Conservation (phyloP, 768 basidiomycete species). For the Collybia mongolica region DNA sequence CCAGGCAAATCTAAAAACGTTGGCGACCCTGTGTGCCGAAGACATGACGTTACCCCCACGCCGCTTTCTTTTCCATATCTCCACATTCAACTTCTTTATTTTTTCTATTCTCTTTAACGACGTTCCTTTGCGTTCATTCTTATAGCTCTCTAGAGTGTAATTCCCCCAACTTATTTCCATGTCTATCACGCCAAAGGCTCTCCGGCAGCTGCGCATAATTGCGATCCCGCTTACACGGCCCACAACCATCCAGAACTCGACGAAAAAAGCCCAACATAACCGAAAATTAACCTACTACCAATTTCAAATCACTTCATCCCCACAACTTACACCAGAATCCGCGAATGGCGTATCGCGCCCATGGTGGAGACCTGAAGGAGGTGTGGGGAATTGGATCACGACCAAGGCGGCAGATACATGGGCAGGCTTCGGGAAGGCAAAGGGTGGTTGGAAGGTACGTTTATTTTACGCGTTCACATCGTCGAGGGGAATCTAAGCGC, state of each 20-base stretch:
- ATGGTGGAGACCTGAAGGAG: conserved; percentile 37
- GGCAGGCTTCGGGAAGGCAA: conserved; percentile 67
- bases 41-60: no score
- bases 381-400: conserved; percentile 46
- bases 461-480: neutral
- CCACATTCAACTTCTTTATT: no score
- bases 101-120: no score
- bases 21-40: no score
- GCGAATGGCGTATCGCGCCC: conserved; percentile 25
- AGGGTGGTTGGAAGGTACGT: conserved; percentile 71
- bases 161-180: conserved; percentile 5
- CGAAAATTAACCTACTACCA: conserved; percentile 41
- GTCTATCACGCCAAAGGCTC: conserved; percentile 19
- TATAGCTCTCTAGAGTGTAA: no score
- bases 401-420: conserved; percentile 57
- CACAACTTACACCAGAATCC: conserved; percentile 7
- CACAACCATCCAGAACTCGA: conserved; percentile 12
- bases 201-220: conserved; percentile 42
- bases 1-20: no score
- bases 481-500: neutral
- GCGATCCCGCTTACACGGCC: conserved; percentile 44
- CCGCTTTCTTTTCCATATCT: no score
- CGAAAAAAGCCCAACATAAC: conserved; percentile 13
- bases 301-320: conserved; percentile 34
- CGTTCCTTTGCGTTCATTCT: no score